Conservation (phyloP, 139 green algal genomes). For the Auxenochlorella protothecoides region DNA sequence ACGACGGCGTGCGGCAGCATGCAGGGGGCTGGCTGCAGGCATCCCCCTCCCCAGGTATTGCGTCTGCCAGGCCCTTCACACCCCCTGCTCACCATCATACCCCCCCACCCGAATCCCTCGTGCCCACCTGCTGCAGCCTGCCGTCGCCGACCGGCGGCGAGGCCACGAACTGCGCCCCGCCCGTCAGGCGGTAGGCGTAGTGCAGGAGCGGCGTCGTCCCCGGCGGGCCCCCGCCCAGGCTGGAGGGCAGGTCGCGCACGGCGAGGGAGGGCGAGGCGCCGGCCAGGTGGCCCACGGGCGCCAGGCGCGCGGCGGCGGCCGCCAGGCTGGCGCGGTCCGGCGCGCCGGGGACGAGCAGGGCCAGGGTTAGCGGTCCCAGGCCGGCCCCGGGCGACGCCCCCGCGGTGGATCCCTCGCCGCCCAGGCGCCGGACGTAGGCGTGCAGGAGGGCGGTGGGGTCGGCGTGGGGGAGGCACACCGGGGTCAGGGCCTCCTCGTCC, state of each 20-base stretch:
- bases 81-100: background rate
- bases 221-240: conserved; percentile 14
- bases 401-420: too few relatives aligned
- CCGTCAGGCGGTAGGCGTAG: conserved; percentile 10
- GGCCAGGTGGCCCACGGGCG: background rate
- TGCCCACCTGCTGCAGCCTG: conserved; percentile 13
- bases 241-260: conserved; percentile 33
- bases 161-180: conserved; percentile 11
- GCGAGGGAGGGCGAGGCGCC: background rate
- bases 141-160: background rate
- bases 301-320: conserved; percentile 2
- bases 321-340: conserved; percentile 4
- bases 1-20: background rate
- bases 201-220: conserved; percentile 16
- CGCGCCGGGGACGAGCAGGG: conserved; percentile 34
- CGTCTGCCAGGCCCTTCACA: background rate
- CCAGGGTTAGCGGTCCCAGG: too few relatives aligned
- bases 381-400: too few relatives aligned
- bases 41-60: background rate
- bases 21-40: background rate
- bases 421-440: conserved; percentile 45
- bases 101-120: background rate
- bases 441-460: conserved; percentile 70
- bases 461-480: conserved; percentile 72
- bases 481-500: conserved; percentile 48